Evolutionary conservation across 495 filamentous ascomycete species (phyloP).

Genomic region (Chaetomium cochliodes): DNA sequence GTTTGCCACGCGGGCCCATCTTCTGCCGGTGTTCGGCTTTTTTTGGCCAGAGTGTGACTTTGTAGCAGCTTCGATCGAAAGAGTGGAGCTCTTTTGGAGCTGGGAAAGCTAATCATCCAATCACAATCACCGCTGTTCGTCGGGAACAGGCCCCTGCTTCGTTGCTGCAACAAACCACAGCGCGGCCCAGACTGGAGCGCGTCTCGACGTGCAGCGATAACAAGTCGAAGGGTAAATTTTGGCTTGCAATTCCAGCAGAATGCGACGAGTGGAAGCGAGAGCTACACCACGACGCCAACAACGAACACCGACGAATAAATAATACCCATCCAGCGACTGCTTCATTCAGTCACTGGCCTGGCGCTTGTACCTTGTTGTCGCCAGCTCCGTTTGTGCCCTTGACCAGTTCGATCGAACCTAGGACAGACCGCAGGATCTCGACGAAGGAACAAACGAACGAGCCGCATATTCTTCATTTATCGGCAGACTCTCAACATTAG

Average conservation of each 20-base stretch:
- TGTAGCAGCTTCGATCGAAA: background rate
- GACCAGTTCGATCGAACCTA: conserved; percentile 5
- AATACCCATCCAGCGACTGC: background rate
- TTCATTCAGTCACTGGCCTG: background rate
- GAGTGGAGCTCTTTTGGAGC: background rate
- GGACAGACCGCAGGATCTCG: background rate
- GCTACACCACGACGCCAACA: conserved; percentile 22
- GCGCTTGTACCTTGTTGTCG: background rate
- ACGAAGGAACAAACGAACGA: background rate
- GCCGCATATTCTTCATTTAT: background rate
- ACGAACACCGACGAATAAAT: conserved; percentile 16
- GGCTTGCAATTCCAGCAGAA: conserved; percentile 22
- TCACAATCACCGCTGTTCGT: background rate
- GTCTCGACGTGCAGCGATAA: conserved; percentile 30
- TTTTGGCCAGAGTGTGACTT: no score
- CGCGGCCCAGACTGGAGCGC: conserved; percentile 24
- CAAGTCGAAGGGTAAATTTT: conserved; percentile 16
- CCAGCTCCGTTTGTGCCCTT: conserved; percentile 1
- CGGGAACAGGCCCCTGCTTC: background rate
- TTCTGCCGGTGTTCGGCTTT: no score
- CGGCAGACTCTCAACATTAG: background rate
- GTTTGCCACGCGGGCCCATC: no score
- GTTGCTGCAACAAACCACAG: conserved; percentile 21
- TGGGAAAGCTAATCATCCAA: background rate
- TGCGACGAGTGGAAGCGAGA: conserved; percentile 21